Percentiles rank a stretch among this genome's conserved stretches.
These are phyloP conservation scores for Fusarium acutatum DNA, from an alignment of 2,329 filamentous ascomycete genomes.

Conservation along the genomic window DNA sequence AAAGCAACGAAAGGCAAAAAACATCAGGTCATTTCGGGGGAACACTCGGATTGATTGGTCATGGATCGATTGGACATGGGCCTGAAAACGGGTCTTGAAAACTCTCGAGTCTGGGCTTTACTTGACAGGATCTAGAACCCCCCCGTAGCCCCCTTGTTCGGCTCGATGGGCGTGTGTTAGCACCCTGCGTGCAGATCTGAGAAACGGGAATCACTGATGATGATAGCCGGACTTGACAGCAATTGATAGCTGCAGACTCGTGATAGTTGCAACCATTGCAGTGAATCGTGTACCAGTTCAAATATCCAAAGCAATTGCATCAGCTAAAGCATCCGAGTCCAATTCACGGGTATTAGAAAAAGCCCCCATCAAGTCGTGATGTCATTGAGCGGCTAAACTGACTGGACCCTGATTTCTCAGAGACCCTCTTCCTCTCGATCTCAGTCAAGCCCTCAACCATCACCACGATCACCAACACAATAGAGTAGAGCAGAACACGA, in stretches of 20 bases:
- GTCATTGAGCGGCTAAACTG: slow-evolving; percentile 14
- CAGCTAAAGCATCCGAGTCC: neutral
- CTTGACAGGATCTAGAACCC: slow-evolving; percentile 22
- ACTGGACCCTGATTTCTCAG: slow-evolving; percentile 27
- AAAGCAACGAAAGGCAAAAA: slow-evolving; percentile 6
- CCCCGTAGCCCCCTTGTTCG: neutral
- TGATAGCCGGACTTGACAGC: neutral
- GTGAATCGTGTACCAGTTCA: neutral
- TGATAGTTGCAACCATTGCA: neutral
- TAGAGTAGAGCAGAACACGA: neutral
- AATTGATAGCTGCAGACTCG: neutral
- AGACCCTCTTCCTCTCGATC: slow-evolving; percentile 8
- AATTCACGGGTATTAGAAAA: neutral
- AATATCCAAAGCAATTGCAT: neutral
- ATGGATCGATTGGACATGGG: neutral
- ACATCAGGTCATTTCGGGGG: slow-evolving; percentile 17
- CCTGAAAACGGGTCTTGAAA: neutral
- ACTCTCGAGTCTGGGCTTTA: neutral
- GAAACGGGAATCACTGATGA: neutral
- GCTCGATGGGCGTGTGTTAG: slow-evolving; percentile 26
- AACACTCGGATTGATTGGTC: neutral
- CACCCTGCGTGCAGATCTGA: slow-evolving; percentile 36
- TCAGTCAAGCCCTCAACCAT: neutral
- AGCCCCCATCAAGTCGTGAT: slow-evolving; percentile 9
- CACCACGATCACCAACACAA: slow-evolving; percentile 5